Conservation (phyloP, 768 basidiomycete species). For the Sutorius australiensis region DNA sequence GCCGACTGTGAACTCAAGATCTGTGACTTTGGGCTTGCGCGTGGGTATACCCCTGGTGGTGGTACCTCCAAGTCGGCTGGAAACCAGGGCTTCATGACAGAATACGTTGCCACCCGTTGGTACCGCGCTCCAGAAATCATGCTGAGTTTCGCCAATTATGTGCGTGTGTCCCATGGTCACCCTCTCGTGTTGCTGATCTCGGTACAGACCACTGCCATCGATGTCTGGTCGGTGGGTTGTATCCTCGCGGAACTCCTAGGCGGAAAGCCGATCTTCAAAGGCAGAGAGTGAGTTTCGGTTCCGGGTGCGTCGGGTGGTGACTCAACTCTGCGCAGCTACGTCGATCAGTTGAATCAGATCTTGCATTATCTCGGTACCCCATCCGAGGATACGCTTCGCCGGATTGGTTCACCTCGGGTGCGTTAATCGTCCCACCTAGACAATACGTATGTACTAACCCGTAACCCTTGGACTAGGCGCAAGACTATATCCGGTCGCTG, state of each 20-base stretch:
- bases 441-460: not conserved
- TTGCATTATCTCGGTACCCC: slow-evolving; percentile 98
- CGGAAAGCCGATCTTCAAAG: slow-evolving; percentile 95
- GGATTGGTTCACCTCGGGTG: slow-evolving; percentile 93
- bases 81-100: slow-evolving; percentile 97
- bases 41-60: slow-evolving; percentile 86
- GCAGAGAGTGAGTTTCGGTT: slow-evolving; percentile 71
- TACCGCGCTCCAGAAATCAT: slow-evolving; percentile 99
- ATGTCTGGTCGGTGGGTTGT: slow-evolving; percentile 96
- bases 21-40: slow-evolving; percentile 96
- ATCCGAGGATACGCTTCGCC: slow-evolving; percentile 90
- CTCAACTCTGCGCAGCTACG: slow-evolving; percentile 57
- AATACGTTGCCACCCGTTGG: slow-evolving; percentile 99
- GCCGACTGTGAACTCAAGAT: slow-evolving; percentile 99
- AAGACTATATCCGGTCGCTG: slow-evolving; percentile 96
- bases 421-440: slow-evolving; percentile 21
- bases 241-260: slow-evolving; percentile 91
- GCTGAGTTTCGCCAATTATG: slow-evolving; percentile 94
- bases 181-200: slow-evolving; percentile 12
- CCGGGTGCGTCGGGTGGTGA: not conserved
- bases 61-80: slow-evolving; percentile 69
- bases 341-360: slow-evolving; percentile 98
- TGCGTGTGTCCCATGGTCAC: slow-evolving; percentile 36
- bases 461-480: slow-evolving; percentile 56
- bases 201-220: slow-evolving; percentile 80